Base-by-base conservation (phyloP, 306 rosid species). In the Nissolia schottii region DNA sequence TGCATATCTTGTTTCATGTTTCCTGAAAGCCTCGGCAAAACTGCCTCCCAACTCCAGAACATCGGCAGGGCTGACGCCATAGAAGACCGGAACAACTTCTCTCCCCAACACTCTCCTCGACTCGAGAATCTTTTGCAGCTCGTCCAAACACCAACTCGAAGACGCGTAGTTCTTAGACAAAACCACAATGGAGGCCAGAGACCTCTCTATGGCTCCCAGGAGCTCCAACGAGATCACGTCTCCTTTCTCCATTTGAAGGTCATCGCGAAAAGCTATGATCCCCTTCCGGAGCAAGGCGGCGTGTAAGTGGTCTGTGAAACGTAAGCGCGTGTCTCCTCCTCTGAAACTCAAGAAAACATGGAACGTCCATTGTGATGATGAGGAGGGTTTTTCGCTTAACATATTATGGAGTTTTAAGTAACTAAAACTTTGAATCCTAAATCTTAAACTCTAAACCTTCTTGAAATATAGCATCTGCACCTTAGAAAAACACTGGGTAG, bases 51-150 rank as follows among this genome's bases (percentile, higher is more conserved):
- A 79, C 14, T 72, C 3, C 24, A 49, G 34, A 29, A 79, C 69
- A n/a, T 35, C 20, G 0, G 77, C 28, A 66, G 72, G 72, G 28
- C 0, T 3, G 11, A 66, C 72, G 48, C 29, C 72, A 46, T 46
- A 66, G n/a, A 79, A 79, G 0, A 79, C 20, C 0, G 83, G 64
- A 2, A 72, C 3, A 58, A 79, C 48, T 9, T 14, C 5, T 25
- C n/a, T 64, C 0, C 67, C 67, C 4, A 2, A 19, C 24, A 29
- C 53, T 16, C 22, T 34, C 43, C 7, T 78, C 18, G 77, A 51
- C 15, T 51, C 41, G 4, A 71, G 28, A 29, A 78, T 71, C 20
- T 53, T 71, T 15, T 16, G 41, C 16, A 77, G 76, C 48, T 50
- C 55, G 35, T 66, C 29, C 23, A 46, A 28, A 7, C 38, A 56